A percentile compares a stretch with the other conserved stretches of the same genome.
These are phyloP conservation scores for Hortaea werneckii DNA, from an alignment of 2,329 filamentous ascomycete genomes.

Conservation along the genomic window DNA sequence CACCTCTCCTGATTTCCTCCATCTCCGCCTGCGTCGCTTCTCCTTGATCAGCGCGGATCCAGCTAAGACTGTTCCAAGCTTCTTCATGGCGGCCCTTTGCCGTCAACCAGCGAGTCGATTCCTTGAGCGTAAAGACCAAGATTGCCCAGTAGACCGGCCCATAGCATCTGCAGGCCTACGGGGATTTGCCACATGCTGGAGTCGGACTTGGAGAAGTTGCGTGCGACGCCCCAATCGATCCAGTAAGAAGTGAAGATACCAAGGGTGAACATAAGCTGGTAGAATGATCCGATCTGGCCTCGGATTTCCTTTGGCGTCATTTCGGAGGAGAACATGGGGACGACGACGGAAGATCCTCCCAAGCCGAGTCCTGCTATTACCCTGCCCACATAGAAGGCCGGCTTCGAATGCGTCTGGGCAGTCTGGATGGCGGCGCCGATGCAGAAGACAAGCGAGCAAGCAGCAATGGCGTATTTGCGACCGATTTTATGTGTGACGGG, in stretches of 20 bases:
- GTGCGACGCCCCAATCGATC: slow-evolving; percentile 40
- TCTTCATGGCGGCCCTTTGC: slow-evolving; percentile 35
- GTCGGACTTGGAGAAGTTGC: slow-evolving; percentile 26
- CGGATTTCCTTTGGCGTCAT: slow-evolving; percentile 37
- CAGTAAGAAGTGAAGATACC: slow-evolving; percentile 44
- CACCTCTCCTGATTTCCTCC: slow-evolving; percentile 39
- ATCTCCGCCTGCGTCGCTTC: slow-evolving; percentile 35
- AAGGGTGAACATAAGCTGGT: slow-evolving; percentile 43
- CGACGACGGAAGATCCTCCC: slow-evolving; percentile 36
- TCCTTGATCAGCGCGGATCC: slow-evolving; percentile 39
- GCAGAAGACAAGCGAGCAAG: slow-evolving; percentile 34
- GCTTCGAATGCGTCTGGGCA: slow-evolving; percentile 35
- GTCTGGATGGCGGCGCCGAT: slow-evolving; percentile 37
- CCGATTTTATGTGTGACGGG: slow-evolving; percentile 39
- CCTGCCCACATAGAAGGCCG: slow-evolving; percentile 37
- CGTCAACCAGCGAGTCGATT: slow-evolving; percentile 43
- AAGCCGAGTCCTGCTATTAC: slow-evolving; percentile 41
- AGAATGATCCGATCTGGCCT: slow-evolving; percentile 41
- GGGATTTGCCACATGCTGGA: slow-evolving; percentile 46
- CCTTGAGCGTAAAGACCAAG: slow-evolving; percentile 39
- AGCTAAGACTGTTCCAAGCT: slow-evolving; percentile 40
- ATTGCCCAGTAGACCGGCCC: slow-evolving; percentile 37
- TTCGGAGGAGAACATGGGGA: slow-evolving; percentile 33
- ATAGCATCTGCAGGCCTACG: slow-evolving; percentile 42
- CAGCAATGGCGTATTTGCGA: slow-evolving; percentile 35